phyloP scores from a whole-genome alignment of 179 eudicot genomes.

The Drosera spatulata region DNA sequence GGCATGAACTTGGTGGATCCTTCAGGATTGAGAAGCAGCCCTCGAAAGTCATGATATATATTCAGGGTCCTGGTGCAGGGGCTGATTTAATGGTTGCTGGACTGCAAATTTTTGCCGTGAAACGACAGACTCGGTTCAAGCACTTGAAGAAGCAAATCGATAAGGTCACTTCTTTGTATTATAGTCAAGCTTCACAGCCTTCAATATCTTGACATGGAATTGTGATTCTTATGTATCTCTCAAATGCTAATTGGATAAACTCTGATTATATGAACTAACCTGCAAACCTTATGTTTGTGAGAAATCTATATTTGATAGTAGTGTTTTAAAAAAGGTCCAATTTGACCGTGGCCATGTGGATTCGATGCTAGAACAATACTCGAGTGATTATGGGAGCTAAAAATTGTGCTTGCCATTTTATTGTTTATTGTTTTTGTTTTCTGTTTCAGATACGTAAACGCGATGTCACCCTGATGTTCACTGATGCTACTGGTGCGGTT shows the following conservation, averaged over 20 bases:
- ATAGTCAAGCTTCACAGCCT: too few species aligned
- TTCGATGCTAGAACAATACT: too few species aligned
- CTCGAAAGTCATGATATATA: constrained; percentile 53
- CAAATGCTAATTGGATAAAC: too few species aligned
- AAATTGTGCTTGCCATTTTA: not conserved
- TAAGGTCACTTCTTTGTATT: constrained; percentile 32
- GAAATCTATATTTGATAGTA: too few species aligned
- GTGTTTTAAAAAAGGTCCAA: too few species aligned
- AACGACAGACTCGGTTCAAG: constrained; percentile 55
- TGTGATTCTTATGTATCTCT: too few species aligned
- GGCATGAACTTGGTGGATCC: constrained; percentile 88
- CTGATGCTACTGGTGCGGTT: constrained; percentile 15
- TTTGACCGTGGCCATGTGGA: too few species aligned
- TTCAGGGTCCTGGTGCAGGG: constrained; percentile 82
- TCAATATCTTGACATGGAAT: too few species aligned
- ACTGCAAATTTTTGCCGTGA: constrained; percentile 75
- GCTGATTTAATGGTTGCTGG: constrained; percentile 75
- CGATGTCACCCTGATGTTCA: constrained; percentile 56
- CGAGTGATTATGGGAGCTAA: too few species aligned
- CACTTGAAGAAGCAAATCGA: constrained; percentile 47
- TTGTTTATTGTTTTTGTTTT: not conserved
- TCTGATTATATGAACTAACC: too few species aligned
- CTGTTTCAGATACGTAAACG: constrained; percentile 57
- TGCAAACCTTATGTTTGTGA: too few species aligned
- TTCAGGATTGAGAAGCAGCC: constrained; percentile 78